These are phyloP conservation scores for Cystobasidium tubakii DNA, from an alignment of 768 basidiomycete genomes.

Conservation along the genomic window DNA sequence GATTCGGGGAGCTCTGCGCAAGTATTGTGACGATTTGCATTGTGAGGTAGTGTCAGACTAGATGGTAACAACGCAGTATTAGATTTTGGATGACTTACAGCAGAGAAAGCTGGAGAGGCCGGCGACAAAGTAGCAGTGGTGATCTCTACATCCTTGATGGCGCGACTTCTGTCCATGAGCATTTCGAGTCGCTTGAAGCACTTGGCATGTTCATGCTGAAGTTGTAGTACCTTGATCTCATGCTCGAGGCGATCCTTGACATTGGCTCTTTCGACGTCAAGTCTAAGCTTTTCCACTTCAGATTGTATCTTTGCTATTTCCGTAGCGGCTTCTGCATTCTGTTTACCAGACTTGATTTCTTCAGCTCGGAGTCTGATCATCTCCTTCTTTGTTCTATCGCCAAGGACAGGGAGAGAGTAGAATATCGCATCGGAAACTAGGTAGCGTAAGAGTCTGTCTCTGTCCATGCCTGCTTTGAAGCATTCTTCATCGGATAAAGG, in stretches of 20 bases:
- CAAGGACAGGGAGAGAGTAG: neutral
- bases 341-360: neutral
- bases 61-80: too few species aligned
- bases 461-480: neutral
- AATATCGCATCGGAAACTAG: neutral
- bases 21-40: neutral
- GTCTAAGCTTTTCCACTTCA: conserved; percentile 2
- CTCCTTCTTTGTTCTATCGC: neutral
- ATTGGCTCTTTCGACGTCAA: neutral
- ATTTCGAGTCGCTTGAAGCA: conserved; percentile 2
- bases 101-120: neutral
- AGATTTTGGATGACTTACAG: neutral
- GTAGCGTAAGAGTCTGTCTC: conserved; percentile 5
- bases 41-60: too few species aligned
- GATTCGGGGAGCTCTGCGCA: neutral
- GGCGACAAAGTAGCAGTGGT: neutral
- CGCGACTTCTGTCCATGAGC: neutral
- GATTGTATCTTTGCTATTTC: conserved; percentile 7
- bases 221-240: neutral
- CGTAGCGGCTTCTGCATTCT: neutral
- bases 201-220: neutral
- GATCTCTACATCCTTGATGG: neutral
- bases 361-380: conserved; percentile 7
- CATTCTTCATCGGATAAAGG: conserved; percentile 4
- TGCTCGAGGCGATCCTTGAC: neutral